Evolutionary conservation across 2,329 filamentous ascomycete species (phyloP), one percentile per base, ranked within the genome.

Genomic region (Bipolaris zeicola): DNA sequence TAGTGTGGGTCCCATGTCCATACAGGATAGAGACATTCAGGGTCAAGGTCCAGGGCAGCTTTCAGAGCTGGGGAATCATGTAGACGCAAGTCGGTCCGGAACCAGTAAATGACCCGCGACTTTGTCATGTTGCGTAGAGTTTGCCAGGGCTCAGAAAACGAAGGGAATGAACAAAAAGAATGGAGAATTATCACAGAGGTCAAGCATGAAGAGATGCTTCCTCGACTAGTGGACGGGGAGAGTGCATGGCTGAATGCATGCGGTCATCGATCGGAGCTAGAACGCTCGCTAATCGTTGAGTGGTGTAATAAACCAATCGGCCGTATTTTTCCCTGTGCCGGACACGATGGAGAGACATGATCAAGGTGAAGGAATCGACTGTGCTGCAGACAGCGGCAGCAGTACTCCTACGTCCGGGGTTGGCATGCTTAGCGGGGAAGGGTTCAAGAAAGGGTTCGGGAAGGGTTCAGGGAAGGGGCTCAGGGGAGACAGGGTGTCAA

Each of bases 1-100:
- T 92, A 92, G 71, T 92, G 88, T 54, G 89, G 89, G 70, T 92
- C 89, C 88, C 89, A 93, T 1, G 87, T 91, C 82, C 90, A 93
- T 43, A 92, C 83, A 0, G 89, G 89, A 79, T 88, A 92, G 24
- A 93, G 78, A 18, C 83, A 85, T 50, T 83, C 83, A 1, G 89
- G 88, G 0, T 89, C 80, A 6, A 92, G 80, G 55, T 89, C 87
- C 6, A 93, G 76, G 0, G 90, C 90, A 2, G 89, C 88, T 71
- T 87, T 83, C 24, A 93, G 79, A 1, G 89, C 89, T 7, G 89
- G 89, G 0, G 88, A 91, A 73, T 92, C 90, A 75, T 92, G 89
- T 2, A 93, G 83, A 18, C 90, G 86, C 10, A 92, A 80, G 70
- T 92, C 90, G 5, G 90, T 92, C 52, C 90, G 85, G 67, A 91